Conservation (phyloP, 2,329 filamentous ascomycete species). For the Clonostachys sp. region DNA sequence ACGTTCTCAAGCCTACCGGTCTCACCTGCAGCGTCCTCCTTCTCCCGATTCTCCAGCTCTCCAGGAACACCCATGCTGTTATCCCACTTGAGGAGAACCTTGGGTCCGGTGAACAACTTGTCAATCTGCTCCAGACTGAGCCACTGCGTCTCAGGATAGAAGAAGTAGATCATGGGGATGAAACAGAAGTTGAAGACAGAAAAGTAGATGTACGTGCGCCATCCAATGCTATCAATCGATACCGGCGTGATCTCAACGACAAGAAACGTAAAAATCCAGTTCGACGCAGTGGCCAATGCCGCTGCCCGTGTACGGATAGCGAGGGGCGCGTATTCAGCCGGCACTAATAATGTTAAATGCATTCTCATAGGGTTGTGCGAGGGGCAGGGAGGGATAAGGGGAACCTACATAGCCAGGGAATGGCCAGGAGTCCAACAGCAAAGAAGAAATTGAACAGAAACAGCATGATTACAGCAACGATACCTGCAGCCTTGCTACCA, state of each 20-base stretch:
- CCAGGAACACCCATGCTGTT: constrained; percentile 21
- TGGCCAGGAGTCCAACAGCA: constrained; percentile 21
- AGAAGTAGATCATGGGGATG: constrained; percentile 21
- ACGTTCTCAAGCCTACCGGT: no score
- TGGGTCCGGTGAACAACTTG: constrained; percentile 23
- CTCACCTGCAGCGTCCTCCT: neutral
- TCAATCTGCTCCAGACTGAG: constrained; percentile 46
- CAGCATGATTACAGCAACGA: constrained; percentile 31
- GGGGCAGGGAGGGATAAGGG: neutral
- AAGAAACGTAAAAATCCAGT: constrained; percentile 27
- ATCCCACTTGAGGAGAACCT: constrained; percentile 21
- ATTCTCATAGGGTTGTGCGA: neutral
- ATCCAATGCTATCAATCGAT: constrained; percentile 23
- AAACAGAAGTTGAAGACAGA: constrained; percentile 22
- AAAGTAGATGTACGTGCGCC: constrained; percentile 8
- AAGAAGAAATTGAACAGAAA: constrained; percentile 33
- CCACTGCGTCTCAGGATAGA: constrained; percentile 20
- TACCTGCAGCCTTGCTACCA: constrained; percentile 16
- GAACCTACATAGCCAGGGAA: constrained; percentile 14
- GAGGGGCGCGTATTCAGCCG: constrained; percentile 13
- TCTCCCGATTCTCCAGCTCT: constrained; percentile 9
- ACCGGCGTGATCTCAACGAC: constrained; percentile 37
- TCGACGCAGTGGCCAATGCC: constrained; percentile 22
- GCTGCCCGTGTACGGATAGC: constrained; percentile 21
- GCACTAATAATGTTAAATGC: neutral